Evolutionary conservation across 768 basidiomycete species (phyloP), one percentile per base, ranked within the genome.

Genomic region (Phanerochaete sordida): DNA sequence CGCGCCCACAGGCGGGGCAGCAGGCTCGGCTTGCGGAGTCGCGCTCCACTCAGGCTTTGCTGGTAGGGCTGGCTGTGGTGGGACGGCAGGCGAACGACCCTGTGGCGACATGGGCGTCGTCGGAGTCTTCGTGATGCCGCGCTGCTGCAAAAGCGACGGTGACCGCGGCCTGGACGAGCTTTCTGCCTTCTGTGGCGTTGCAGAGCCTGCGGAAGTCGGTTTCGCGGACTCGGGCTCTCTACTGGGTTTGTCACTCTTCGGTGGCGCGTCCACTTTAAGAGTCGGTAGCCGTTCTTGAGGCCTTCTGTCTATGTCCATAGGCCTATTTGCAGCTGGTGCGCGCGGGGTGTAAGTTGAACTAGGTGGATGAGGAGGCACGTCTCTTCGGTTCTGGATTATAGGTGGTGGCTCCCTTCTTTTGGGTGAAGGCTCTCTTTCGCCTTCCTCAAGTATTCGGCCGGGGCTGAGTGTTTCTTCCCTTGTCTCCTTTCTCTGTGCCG

Each of bases 41-140:
- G 33, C 7, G 13, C 51, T 16, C 53, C 61, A 57, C 21, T 57
- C 64, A 6, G 66, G 65, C 37, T 61, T 68, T 4, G 62, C 44
- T 3, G 65, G 65, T 15, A 65, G 33, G 33, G n/a, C n/a, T n/a
- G n/a, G n/a, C n/a, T n/a, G n/a, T n/a, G n/a, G n/a, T n/a, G 26
- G 52, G 13, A 62, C 51, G 19, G 46, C 27, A 1, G 62, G 56
- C 35, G 60, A 65, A 21, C 52, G 39, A 11, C 39, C 39, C 5
- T 67, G 63, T 11, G 65, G 66, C 2, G 65, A 66, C 31, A 60
- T 61, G 12, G 62, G 63, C 19, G 31, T 64, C 1, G 64, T 56
- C 0, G 66, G 60, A 8, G 62, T 62, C 16, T 60, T 63, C 1
- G 39, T 43, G 19, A 43, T 6, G 19, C 39, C 39, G 13, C 61